A percentile compares a stretch with the other conserved stretches of the same genome.
Evolutionary conservation across 352 stramenopile species (phyloP).

Genomic region (Phytophthora agathidicida): DNA sequence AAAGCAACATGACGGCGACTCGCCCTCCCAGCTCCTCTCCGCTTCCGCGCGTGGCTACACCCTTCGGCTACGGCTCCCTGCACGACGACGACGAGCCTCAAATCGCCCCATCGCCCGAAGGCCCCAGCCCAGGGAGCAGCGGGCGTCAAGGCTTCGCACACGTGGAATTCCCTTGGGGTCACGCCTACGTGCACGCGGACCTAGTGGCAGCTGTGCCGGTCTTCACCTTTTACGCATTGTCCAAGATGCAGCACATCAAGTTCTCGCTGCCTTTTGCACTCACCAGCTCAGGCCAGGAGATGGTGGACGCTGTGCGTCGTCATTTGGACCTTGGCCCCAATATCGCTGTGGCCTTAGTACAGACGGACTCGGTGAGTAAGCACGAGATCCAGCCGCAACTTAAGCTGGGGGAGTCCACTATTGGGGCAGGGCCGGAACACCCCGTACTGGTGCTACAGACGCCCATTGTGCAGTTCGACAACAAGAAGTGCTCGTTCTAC

Average conservation of each 20-base stretch:
- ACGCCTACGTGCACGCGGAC: conserved; percentile 66
- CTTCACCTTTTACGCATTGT: conserved; percentile 83
- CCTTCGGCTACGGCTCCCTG: conserved; percentile 72
- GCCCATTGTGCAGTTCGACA: conserved; percentile 66
- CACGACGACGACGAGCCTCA: conserved; percentile 28
- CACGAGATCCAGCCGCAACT: conserved; percentile 66
- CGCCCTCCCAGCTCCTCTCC: conserved; percentile 5
- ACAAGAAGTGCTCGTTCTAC: conserved; percentile 64
- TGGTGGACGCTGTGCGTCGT: conserved; percentile 62
- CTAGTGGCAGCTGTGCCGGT: conserved; percentile 60
- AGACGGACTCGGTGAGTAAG: conserved; percentile 77
- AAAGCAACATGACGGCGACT: conserved; percentile 26
- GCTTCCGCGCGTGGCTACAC: conserved; percentile 58
- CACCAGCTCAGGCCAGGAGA: conserved; percentile 52
- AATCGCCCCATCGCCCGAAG: conserved; percentile 13
- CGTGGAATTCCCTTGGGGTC: conserved; percentile 80
- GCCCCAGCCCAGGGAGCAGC: not conserved
- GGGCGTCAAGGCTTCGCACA: conserved; percentile 52
- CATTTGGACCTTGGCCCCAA: conserved; percentile 56
- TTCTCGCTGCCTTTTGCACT: conserved; percentile 71
- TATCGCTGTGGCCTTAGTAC: conserved; percentile 67
- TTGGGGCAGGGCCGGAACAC: conserved; percentile 62
- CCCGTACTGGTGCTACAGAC: conserved; percentile 78
- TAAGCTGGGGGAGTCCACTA: conserved; percentile 70
- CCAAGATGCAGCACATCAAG: conserved; percentile 65